Percentiles rank a stretch among this genome's conserved stretches.
Evolutionary conservation across 148 eudicot genomes (phyloP).

Genomic region (Chenopodium quinoa): DNA sequence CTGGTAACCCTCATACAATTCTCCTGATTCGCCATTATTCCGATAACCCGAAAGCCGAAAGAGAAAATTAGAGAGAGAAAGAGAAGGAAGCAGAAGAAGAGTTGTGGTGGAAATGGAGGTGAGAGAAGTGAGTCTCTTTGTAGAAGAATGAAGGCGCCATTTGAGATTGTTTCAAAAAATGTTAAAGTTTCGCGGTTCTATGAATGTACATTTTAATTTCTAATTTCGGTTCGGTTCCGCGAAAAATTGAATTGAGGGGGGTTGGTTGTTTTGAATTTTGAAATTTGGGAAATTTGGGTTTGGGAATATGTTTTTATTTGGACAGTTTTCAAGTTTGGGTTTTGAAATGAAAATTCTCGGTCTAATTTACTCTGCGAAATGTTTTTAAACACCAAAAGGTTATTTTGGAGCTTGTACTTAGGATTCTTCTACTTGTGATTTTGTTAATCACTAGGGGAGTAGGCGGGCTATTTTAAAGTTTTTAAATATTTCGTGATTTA

Average conservation of each 20-base stretch:
- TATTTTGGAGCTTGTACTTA: too few species aligned
- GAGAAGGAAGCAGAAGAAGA: not conserved
- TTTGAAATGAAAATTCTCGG: too few species aligned
- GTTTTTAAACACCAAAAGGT: too few species aligned
- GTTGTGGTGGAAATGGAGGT: not conserved
- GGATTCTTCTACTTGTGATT: too few species aligned
- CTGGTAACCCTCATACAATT: constrained; percentile 62
- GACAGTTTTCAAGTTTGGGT: too few species aligned
- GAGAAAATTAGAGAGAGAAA: not conserved
- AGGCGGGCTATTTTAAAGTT: too few species aligned
- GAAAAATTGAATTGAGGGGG: not conserved
- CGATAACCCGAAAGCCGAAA: not conserved
- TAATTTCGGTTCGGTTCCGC: not conserved
- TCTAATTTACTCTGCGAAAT: too few species aligned
- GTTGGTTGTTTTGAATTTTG: not conserved
- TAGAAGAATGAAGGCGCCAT: constrained; percentile 14
- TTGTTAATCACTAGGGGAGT: too few species aligned
- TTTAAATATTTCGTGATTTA: too few species aligned
- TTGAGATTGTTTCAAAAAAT: constrained; percentile 6
- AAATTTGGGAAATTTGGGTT: too few species aligned
- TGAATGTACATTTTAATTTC: not conserved
- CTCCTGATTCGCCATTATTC: constrained; percentile 63
- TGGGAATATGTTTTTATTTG: too few species aligned
- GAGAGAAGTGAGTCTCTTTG: not conserved
- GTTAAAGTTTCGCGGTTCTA: not conserved